Conservation (phyloP, 2,329 filamentous ascomycete species). For the Neonectria hederae region DNA sequence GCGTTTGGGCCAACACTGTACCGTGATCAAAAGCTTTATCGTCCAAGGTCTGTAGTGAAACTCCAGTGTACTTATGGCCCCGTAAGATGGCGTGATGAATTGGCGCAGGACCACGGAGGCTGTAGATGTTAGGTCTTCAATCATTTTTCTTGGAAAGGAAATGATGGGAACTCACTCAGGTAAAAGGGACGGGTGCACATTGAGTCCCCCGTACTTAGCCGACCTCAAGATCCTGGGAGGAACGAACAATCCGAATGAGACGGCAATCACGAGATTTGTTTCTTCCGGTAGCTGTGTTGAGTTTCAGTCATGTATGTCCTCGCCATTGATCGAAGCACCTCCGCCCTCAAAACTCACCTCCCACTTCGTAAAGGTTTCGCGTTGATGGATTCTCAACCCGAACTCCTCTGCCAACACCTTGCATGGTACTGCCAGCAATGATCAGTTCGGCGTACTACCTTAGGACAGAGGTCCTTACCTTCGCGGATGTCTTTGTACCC, state of each 20-base stretch:
- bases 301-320: slow-evolving; percentile 11
- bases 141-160: background rate
- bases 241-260: slow-evolving; percentile 93
- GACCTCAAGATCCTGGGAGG: slow-evolving; percentile 76
- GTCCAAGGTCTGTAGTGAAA: slow-evolving; percentile 89
- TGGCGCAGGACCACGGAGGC: slow-evolving; percentile 85
- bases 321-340: background rate
- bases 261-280: slow-evolving; percentile 85
- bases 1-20: slow-evolving; percentile 75
- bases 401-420: slow-evolving; percentile 71
- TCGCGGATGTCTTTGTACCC: slow-evolving; percentile 74
- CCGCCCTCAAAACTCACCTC: slow-evolving; percentile 59
- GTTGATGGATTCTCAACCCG: slow-evolving; percentile 73
- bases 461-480: slow-evolving; percentile 57
- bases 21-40: slow-evolving; percentile 81
- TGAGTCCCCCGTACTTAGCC: slow-evolving; percentile 85
- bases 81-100: slow-evolving; percentile 84
- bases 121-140: slow-evolving; percentile 45
- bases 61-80: slow-evolving; percentile 69
- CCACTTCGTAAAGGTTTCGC: slow-evolving; percentile 87
- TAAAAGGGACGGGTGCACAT: slow-evolving; percentile 91
- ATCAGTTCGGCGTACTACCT: background rate
- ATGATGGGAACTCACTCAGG: slow-evolving; percentile 69
- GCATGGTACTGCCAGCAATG: slow-evolving; percentile 72
- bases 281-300: slow-evolving; percentile 61